Evolutionary conservation across 116 monocot species (phyloP).

Genomic region (Posidonia oceanica): DNA sequence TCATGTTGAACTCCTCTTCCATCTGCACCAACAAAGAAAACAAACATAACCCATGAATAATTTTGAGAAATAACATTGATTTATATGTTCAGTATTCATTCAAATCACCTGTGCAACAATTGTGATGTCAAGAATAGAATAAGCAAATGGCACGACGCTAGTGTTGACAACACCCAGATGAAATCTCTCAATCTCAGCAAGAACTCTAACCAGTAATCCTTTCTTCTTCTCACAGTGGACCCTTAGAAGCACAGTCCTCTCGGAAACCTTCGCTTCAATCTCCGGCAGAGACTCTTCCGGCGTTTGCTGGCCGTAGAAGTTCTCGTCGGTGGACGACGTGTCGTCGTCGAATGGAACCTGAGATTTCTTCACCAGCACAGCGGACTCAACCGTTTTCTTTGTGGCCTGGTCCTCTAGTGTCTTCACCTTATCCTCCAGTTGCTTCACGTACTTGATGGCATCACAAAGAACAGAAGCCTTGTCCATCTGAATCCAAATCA

Average conservation of each 20-base stretch:
- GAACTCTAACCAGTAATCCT: constrained; percentile 33
- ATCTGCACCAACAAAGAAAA: constrained; percentile 14
- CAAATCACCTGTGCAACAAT: constrained; percentile 31
- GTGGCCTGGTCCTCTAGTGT: constrained; percentile 29
- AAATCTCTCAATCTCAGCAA: constrained; percentile 41
- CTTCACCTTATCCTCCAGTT: constrained; percentile 60
- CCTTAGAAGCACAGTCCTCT: constrained; percentile 40
- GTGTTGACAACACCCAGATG: constrained; percentile 26
- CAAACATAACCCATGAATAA: not conserved
- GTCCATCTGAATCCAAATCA: constrained; percentile 41
- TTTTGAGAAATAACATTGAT: not conserved
- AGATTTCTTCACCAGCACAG: constrained; percentile 33
- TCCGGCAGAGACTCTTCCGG: constrained; percentile 22
- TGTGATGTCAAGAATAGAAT: constrained; percentile 18
- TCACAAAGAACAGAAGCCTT: constrained; percentile 75
- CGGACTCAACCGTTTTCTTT: constrained; percentile 26
- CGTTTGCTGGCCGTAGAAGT: constrained; percentile 3
- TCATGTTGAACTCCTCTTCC: constrained; percentile 43
- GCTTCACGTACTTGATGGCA: constrained; percentile 63
- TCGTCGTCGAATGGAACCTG: constrained; percentile 14
- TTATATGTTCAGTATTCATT: not conserved
- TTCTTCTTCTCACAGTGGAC: constrained; percentile 52
- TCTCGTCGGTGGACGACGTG: constrained; percentile 24
- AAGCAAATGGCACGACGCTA: constrained; percentile 26
- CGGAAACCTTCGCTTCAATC: constrained; percentile 55